Conservation (phyloP, 441 rosid species). For the Kokia cookei region DNA sequence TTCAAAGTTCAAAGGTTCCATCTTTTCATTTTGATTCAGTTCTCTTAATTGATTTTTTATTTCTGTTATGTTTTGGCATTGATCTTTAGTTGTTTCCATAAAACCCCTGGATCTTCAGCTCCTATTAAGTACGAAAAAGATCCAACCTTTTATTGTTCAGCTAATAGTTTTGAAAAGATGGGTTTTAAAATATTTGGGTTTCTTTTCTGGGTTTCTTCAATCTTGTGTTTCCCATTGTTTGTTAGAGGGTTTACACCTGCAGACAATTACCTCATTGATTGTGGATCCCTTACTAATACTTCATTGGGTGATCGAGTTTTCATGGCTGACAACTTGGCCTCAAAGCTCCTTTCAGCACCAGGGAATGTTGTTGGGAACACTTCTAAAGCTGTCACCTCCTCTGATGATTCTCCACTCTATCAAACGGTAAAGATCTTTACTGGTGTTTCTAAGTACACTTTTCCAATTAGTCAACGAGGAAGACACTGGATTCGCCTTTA, state of each 20-base stretch:
- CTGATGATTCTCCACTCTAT: conserved; percentile 47
- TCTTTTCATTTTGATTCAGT: neutral
- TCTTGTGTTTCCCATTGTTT: conserved; percentile 38
- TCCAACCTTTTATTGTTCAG: neutral
- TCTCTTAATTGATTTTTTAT: neutral
- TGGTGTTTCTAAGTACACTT: conserved; percentile 51
- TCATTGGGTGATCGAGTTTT: conserved; percentile 47
- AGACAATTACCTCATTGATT: conserved; percentile 70
- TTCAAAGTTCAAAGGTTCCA: conserved; percentile 14
- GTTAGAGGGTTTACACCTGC: conserved; percentile 56
- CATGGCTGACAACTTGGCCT: conserved; percentile 56
- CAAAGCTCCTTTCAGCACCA: conserved; percentile 52
- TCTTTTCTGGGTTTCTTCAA: conserved; percentile 27
- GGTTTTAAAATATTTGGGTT: conserved; percentile 13
- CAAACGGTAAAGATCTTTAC: conserved; percentile 68
- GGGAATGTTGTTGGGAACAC: conserved; percentile 33
- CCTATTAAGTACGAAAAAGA: conserved; percentile 1
- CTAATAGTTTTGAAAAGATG: conserved; percentile 19
- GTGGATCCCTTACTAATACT: conserved; percentile 65
- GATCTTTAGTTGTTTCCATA: neutral
- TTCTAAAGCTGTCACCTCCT: conserved; percentile 23
- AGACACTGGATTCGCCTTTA: conserved; percentile 90
- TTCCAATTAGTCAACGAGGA: conserved; percentile 46
- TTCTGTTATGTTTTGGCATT: neutral
- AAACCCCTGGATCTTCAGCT: conserved; percentile 8